Conservation (phyloP, 192 early-diverging fungal species). For the Umbelopsis isabellina region DNA sequence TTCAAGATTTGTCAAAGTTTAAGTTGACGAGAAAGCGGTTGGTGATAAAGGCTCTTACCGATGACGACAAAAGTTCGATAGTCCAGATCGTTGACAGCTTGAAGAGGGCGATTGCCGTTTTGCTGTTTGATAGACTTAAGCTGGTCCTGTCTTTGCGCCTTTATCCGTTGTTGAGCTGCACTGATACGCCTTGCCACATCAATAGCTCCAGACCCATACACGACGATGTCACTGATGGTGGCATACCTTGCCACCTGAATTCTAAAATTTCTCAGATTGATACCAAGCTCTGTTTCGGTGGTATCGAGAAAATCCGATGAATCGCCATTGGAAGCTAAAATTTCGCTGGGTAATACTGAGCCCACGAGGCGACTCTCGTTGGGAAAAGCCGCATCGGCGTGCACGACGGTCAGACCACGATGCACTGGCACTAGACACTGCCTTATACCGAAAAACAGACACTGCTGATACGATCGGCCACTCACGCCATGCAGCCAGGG, state of each 20-base stretch:
- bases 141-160: slow-evolving; percentile 33
- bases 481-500: slow-evolving; percentile 67
- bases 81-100: slow-evolving; percentile 31
- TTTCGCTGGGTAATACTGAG: slow-evolving; percentile 51
- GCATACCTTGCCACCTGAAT: slow-evolving; percentile 55
- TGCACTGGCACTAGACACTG: slow-evolving; percentile 31
- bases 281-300: slow-evolving; percentile 32
- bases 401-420: slow-evolving; percentile 34
- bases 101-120: slow-evolving; percentile 24
- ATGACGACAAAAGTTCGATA: slow-evolving; percentile 50
- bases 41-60: slow-evolving; percentile 35
- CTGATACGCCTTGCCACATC: slow-evolving; percentile 46
- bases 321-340: slow-evolving; percentile 32
- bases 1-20: background rate
- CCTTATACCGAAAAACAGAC: slow-evolving; percentile 57
- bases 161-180: slow-evolving; percentile 45
- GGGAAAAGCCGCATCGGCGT: slow-evolving; percentile 29
- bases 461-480: slow-evolving; percentile 48
- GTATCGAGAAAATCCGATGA: slow-evolving; percentile 13
- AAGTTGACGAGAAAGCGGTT: background rate
- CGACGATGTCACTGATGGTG: slow-evolving; percentile 50
- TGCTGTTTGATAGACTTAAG: background rate
- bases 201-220: slow-evolving; percentile 47
- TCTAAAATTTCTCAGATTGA: slow-evolving; percentile 60
- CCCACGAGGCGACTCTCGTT: slow-evolving; percentile 46